Evolutionary conservation across 805 yeast species (phyloP), one percentile per base, ranked within the genome.

Genomic region (Suhomyces pyralidae): DNA sequence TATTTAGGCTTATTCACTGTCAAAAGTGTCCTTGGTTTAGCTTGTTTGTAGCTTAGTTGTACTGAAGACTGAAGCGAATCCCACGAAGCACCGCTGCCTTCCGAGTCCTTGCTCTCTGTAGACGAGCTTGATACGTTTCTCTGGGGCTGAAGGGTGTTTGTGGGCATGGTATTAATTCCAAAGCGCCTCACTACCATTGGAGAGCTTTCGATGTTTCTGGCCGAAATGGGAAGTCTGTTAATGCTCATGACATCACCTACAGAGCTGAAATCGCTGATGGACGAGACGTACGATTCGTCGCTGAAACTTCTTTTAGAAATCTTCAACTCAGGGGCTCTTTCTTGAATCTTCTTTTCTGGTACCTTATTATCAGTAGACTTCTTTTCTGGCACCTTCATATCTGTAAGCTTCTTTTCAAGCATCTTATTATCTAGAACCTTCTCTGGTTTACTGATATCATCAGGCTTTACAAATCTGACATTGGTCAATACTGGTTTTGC

Each of bases 181-280:
- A 26, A 7, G 2, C 38, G 32, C 12, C 50, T 38, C n/a, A 17
- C 14, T 9, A 46, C 49, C 14, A 22, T 28, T 3, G 43, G 43
- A n/a, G 43, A 20, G 22, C n/a, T 28, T 19, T 34, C 20, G 22
- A 28, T 42, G 36, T 40, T 34, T 36, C 38, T 40, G 43, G 48
- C 22, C 50, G 38, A 38, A 10, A 45, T 26, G 2, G 55, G 52
- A 3, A 48, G 17, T 4, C 42, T 53, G 8, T 56, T 51, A 25
- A 61, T 57, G 45, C 61, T 64, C 55, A 65, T 54, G 20, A 66
- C 56, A 43, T 71, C 76, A 1, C 71, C 73, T 15, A 67, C 58
- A 1, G 76, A 65, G 53, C 73, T 69, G 51, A 70, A 68, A 0
- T 73, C 66, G 53, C 75, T 69, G 10, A 72, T 68, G 0, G 77